A percentile compares a stretch with the other conserved stretches of the same genome.
Conservation (phyloP, 2,329 filamentous ascomycete genomes). For the Knufia petricola region DNA sequence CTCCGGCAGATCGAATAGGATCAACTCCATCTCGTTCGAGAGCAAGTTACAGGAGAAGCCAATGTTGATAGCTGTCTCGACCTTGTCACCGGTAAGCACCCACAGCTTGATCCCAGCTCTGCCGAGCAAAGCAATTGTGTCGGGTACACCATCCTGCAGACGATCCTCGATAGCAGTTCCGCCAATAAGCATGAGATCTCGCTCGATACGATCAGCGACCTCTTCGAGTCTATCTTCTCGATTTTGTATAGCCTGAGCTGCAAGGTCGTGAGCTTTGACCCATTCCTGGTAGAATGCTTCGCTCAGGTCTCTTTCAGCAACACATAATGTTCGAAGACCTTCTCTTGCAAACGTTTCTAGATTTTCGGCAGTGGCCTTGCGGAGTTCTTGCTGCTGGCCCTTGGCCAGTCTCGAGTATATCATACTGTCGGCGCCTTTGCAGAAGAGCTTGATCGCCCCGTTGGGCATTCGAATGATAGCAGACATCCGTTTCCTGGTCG, state of each 20-base stretch:
- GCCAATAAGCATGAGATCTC: constrained; percentile 75
- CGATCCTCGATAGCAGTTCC: constrained; percentile 97
- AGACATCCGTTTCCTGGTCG: constrained; percentile 93
- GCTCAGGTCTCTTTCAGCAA: constrained; percentile 69
- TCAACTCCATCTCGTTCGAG: constrained; percentile 95
- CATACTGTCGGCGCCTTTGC: constrained; percentile 94
- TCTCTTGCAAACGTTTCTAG: constrained; percentile 95
- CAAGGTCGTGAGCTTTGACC: constrained; percentile 79
- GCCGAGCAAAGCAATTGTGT: constrained; percentile 83
- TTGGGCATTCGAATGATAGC: constrained; percentile 93
- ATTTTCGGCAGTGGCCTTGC: constrained; percentile 78
- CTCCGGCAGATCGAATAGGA: constrained; percentile 77
- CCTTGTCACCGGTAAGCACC: constrained; percentile 97
- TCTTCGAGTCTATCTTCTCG: constrained; percentile 89
- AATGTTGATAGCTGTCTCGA: constrained; percentile 99
- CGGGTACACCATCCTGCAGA: constrained; percentile 90
- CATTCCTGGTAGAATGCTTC: constrained; percentile 78
- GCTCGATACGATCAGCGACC: constrained; percentile 83
- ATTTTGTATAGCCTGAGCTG: constrained; percentile 70
- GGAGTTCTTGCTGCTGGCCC: constrained; percentile 76
- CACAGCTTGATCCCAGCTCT: constrained; percentile 96
- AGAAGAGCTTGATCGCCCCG: constrained; percentile 79
- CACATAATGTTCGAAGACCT: constrained; percentile 86
- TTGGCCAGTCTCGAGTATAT: constrained; percentile 85
- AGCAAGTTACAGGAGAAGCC: constrained; percentile 97